Evolutionary conservation across 2,329 filamentous ascomycete genomes (phyloP), one percentile per base, ranked within the genome.

Genomic region (Exophiala spinifera): DNA sequence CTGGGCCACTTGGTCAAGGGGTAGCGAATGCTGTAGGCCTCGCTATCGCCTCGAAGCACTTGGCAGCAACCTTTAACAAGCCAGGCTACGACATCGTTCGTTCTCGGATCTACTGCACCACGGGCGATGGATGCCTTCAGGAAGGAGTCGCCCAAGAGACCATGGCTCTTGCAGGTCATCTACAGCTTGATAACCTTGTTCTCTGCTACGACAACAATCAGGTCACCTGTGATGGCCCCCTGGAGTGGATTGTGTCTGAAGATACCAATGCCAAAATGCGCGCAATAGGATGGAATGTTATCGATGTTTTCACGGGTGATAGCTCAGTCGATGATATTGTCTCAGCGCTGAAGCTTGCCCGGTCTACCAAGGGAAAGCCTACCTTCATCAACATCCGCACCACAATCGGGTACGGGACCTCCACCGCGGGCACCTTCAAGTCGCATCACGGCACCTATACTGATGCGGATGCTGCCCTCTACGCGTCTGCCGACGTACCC

Each of bases 151-250:
- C 72, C 0, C 69, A 82, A 2, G 81, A 84, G 64, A 76, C 81
- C 0, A 76, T 84, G 40, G 75, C 75, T 4, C 73, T 82, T 4
- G 80, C 80, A 8, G 81, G 80, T 1, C 79, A 82, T 64, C 73
- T 75, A 64, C 74, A 72, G 60, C 70, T 84, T 7, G 76, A 79
- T 67, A 84, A 83, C 63, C 69, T 84, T 1, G 75, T 74, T 3
- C 66, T 84, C 20, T 77, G 82, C 46, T 84, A 83, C 59, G 81
- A 84, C 60, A 83, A 84, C 66, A 83, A 84, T 64, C 76, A 80
- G 61, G 70, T 84, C 40, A 82, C 79, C 3, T 83, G 80, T 61
- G 81, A 83, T 55, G 81, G 81, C 1, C 75, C 74, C 2, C 74
- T 82, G 2, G 79, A 83, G 63, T 69, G 76, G 21, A 74, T 74